Evolutionary conservation across 2,329 filamentous ascomycete genomes (phyloP), one percentile per base, ranked within the genome.

Genomic region (Paecilomyces variotii): DNA sequence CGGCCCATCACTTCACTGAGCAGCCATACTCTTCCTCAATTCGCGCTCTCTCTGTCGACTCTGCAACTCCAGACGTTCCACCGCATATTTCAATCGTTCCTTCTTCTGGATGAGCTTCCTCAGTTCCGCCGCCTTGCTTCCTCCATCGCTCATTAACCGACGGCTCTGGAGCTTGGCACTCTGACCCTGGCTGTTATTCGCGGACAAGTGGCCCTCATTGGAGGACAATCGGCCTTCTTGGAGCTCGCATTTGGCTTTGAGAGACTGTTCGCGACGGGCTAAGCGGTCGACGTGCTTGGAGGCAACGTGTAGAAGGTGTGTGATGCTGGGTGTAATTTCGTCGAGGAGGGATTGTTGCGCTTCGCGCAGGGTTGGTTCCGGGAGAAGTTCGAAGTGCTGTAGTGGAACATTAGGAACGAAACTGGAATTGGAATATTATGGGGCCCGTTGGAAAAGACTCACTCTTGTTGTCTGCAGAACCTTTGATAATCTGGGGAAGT

Each of bases 301-400:
- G n/a, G 91, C 90, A 64, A 91, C 87, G 62, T 86, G 83, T 56
- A 97, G 85, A 1, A 97, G 84, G 59, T 86, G 84, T 30, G 87
- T 80, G 63, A 96, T 89, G 72, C 91, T 91, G 7, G 92, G 92
- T n/a, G 88, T 87, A 65, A 96, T 94, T 71, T 96, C 91, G 68
- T 90, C 89, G 66, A 91, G 87, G 19, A 97, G 84, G 3, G 90
- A 87, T 64, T 89, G 82, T 74, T 97, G 92, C 32, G 92, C 92
- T 62, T 87, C 83, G 61, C 87, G 86, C 52, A 97, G 84, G 56
- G 89, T 89, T 11, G 88, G 85, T 71, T 96, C 90, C 14, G 91
- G 90, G 65, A 96, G 89, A 50, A 96, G 86, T 73, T 97, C 92
- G 76, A 96, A 97, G 77, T 96, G 92, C 87, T 95, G 66, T 58